Conservation (phyloP, 2,329 filamentous ascomycete species). For the Penicillium sp. region DNA sequence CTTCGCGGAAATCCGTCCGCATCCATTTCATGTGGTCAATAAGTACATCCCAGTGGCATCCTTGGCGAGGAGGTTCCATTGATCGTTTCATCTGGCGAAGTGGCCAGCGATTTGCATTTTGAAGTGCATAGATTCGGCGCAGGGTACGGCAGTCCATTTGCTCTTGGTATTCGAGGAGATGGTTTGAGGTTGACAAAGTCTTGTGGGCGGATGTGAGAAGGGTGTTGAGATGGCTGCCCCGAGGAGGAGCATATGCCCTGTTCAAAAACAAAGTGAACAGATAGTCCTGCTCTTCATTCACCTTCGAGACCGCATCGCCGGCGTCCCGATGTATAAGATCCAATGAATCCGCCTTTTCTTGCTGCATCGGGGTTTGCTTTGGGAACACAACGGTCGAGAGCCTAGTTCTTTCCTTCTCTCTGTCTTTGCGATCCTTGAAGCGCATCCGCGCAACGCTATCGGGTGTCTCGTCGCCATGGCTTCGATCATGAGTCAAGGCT, state of each 20-base stretch:
- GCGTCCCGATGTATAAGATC: slow-evolving; percentile 42
- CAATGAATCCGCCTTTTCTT: slow-evolving; percentile 47
- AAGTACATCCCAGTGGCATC: slow-evolving; percentile 80
- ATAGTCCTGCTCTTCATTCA: slow-evolving; percentile 56
- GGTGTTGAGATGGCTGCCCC: slow-evolving; percentile 59
- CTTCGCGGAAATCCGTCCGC: slow-evolving; percentile 91
- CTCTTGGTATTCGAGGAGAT: slow-evolving; percentile 78
- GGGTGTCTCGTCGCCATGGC: slow-evolving; percentile 26
- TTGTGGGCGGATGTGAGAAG: slow-evolving; percentile 83
- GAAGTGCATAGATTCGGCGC: slow-evolving; percentile 82
- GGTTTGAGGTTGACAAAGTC: slow-evolving; percentile 80
- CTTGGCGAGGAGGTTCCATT: slow-evolving; percentile 72
- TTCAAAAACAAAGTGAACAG: slow-evolving; percentile 64
- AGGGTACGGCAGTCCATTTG: slow-evolving; percentile 84
- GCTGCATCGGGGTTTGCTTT: slow-evolving; percentile 58
- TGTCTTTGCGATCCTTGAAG: slow-evolving; percentile 53
- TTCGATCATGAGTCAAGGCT: slow-evolving; percentile 38
- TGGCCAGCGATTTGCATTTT: slow-evolving; percentile 90
- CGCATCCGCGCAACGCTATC: slow-evolving; percentile 40
- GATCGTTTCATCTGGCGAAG: slow-evolving; percentile 83
- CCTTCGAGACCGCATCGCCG: slow-evolving; percentile 47
- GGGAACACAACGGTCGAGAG: slow-evolving; percentile 76
- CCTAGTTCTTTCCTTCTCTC: slow-evolving; percentile 59
- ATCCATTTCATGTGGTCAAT: slow-evolving; percentile 96
- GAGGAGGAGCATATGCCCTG: slow-evolving; percentile 55